Base-by-base conservation (phyloP, 1,139 yeast species). In the Saccharomyces hybrid region DNA sequence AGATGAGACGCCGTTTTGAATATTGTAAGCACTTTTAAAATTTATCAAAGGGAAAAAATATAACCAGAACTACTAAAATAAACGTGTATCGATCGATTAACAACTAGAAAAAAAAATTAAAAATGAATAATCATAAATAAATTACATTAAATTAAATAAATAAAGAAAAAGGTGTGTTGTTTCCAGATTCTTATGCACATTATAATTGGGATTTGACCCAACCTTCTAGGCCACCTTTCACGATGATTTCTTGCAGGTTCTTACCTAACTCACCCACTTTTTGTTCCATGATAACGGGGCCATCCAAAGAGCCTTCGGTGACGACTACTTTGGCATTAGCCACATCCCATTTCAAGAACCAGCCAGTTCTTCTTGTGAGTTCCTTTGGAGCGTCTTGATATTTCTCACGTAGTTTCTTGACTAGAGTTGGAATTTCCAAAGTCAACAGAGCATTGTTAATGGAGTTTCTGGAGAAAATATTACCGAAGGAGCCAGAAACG, bases 401-500 rank as follows among this genome's bases (percentile, higher is more conserved):
- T 64, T 78, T 81, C 55, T 81, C 84, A 69, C 99, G 81, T 62
- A 95, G 78, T 73, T 82, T 76, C 66, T 84, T 77, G 64, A 93
- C 84, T 67, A 93, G 78, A 28, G 83, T 85, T 44, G 99, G 99
- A 58, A 93, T 87, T 72, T 95, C 98, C 64, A 93, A 78, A 0
- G 98, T 93, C 65, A 95, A 77, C 57, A 93, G 77, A 1, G 99
- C 99, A 70, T 93, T 93, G 77, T 93, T 93, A 71, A 95, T 93
- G 56, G 96, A 83, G 76, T 93, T 93, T 75, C 99, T 82, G 59
- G 91, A 85, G 75, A 93, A 93, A 65, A 91, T 95, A 76, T 95
- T 95, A 65, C 98, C 96, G 69, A 93, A 93, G 0, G 99, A 93
- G 47, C 99, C 99, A 20, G 97, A 89, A 59, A 95, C 96, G 23